phyloP scores from a whole-genome alignment of 805 yeast genomes.

The Citeromyces nyonsensis region DNA sequence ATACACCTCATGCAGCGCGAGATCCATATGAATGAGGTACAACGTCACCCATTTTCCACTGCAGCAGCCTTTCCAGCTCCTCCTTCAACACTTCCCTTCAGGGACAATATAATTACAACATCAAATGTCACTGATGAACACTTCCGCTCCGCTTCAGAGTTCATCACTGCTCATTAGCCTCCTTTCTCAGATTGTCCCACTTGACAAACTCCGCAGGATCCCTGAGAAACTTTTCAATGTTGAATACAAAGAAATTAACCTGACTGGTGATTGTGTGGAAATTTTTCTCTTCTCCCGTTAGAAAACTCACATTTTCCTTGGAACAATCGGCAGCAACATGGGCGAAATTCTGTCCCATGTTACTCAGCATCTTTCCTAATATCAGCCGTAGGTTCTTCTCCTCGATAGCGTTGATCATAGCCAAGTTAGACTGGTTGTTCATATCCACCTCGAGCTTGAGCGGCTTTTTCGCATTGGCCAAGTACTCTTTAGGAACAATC shows the following conservation, averaged over 20 bases:
- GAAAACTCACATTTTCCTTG: conserved; percentile 2
- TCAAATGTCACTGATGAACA: too few relatives aligned
- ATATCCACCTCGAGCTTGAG: conserved; percentile 16
- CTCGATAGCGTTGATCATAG: conserved; percentile 11
- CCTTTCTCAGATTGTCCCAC: conserved; percentile 8
- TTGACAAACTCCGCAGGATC: conserved; percentile 11
- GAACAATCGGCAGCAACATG: conserved; percentile 8
- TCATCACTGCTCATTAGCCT: neutral
- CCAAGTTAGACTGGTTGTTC: conserved; percentile 11
- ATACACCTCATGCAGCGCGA: too few relatives aligned
- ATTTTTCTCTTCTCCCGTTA: neutral
- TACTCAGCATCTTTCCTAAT: conserved; percentile 14
- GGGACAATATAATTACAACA: too few relatives aligned
- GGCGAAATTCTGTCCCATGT: conserved; percentile 14
- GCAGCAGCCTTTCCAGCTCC: too few relatives aligned
- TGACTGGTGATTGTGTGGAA: conserved; percentile 14
- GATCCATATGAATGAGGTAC: too few relatives aligned
- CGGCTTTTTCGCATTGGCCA: conserved; percentile 10
- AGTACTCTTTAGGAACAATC: conserved; percentile 15
- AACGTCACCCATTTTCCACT: too few relatives aligned
- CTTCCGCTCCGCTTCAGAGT: neutral
- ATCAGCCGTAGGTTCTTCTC: conserved; percentile 13
- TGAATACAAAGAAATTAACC: conserved; percentile 14
- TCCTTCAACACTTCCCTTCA: too few relatives aligned
- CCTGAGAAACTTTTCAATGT: conserved; percentile 16